Evolutionary conservation across 768 basidiomycete genomes (phyloP).

Genomic region (Pulveroboletus sp.): DNA sequence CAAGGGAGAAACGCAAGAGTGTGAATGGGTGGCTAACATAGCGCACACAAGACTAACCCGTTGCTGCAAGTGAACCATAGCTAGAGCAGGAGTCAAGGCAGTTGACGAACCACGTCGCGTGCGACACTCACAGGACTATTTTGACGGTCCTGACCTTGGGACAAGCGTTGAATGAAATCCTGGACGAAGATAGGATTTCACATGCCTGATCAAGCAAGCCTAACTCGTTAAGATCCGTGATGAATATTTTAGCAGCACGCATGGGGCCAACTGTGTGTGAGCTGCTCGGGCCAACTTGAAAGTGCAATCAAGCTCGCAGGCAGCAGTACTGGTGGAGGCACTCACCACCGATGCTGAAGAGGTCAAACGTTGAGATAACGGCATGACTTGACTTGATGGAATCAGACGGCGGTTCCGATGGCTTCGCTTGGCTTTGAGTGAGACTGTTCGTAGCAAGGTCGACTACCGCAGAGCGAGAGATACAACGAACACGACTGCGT

Average conservation of each 20-base stretch:
- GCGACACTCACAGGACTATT: slow-evolving; percentile 64
- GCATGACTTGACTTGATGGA: slow-evolving; percentile 63
- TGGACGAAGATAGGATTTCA: slow-evolving; percentile 1
- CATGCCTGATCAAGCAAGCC: slow-evolving; percentile 63
- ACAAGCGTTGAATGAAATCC: background rate
- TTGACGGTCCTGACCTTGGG: slow-evolving; percentile 72
- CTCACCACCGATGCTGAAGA: slow-evolving; percentile 87
- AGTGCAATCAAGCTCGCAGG: slow-evolving; percentile 14
- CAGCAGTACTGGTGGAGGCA: background rate
- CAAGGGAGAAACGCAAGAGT: background rate
- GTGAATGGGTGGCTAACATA: slow-evolving; percentile 2
- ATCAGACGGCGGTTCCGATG: slow-evolving; percentile 2
- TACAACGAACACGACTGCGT: slow-evolving; percentile 7
- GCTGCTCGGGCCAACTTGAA: slow-evolving; percentile 54
- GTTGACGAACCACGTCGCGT: background rate
- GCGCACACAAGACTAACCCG: slow-evolving; percentile 44
- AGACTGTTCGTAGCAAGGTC: slow-evolving; percentile 7
- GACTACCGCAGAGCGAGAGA: slow-evolving; percentile 10
- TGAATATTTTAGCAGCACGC: slow-evolving; percentile 89
- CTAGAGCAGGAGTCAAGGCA: slow-evolving; percentile 32
- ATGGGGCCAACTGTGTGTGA: slow-evolving; percentile 79
- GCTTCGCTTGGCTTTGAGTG: background rate
- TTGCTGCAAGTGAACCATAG: slow-evolving; percentile 91
- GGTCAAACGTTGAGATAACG: slow-evolving; percentile 89
- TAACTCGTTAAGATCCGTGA: slow-evolving; percentile 65